Evolutionary conservation across 108 stramenopile genomes (phyloP), one percentile per base, ranked within the genome.

Genomic region (Pseudonitzschia pungens): DNA sequence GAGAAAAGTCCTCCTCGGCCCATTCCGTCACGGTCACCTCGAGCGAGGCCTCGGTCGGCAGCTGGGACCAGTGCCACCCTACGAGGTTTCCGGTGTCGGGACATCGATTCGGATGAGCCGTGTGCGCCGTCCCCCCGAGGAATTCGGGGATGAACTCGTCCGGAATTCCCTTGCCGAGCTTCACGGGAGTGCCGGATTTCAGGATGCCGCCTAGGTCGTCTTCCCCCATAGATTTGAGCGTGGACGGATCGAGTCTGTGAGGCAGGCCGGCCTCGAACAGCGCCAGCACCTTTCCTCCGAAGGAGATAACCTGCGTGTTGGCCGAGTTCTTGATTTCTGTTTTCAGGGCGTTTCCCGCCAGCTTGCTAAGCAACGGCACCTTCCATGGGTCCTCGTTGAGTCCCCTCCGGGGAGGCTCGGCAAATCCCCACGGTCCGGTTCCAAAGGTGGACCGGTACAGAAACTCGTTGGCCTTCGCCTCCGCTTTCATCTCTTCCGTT

Each of bases 221-320:
- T 70, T 81, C 79, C 4, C 83, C 83, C 0, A 87, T 51, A 15
- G 83, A 83, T 75, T 83, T 64, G 3, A 87, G 66, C 0, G 83
- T 87, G 9, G 71, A 41, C 22, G 83, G 86, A 74, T 88, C 81
- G 0, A 88, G 48, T 8, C 42, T 1, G 71, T 85, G 72, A 1
- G 87, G 87, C 57, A 85, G 45, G 22, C 84, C 87, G 8, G 87
- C 84, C 60, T 88, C 87, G 70, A 83, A 88, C 31, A 88, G 54
- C 2, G 87, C 87, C 32, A 88, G 65, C 0, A 88, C 48, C 71
- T 88, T 88, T 24, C 83, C 83, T 42, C 87, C 87, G 67, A 81
- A 85, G 15, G 83, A 73, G 68, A 88, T 71, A 26, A 88, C 77
- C 53, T 88, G 87, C 12, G 87, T 88, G 70, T 88, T 88, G 31